Conservation (phyloP, 352 stramenopile genomes). For the Aphanomyces invadans region DNA sequence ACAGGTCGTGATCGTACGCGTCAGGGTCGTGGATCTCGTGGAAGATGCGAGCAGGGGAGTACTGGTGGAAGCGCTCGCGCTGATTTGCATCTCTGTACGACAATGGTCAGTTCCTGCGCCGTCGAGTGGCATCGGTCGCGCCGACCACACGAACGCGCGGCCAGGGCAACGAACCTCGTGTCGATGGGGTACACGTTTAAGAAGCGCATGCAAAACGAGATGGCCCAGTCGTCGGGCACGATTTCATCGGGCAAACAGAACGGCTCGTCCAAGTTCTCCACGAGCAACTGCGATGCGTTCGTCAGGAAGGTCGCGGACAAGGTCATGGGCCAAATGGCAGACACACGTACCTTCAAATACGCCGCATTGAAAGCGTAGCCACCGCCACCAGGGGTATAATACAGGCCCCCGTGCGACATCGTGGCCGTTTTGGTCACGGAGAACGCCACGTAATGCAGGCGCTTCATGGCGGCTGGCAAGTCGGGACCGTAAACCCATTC, state of each 20-base stretch:
- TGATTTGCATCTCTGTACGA: constrained; percentile 38
- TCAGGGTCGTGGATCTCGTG: constrained; percentile 56
- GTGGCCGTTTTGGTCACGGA: constrained; percentile 42
- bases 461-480: not conserved
- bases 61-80: constrained; percentile 80
- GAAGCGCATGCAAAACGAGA: constrained; percentile 80
- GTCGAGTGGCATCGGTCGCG: too few species aligned
- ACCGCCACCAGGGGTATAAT: constrained; percentile 72
- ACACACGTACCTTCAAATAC: constrained; percentile 47
- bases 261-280: constrained; percentile 56
- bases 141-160: too few species aligned
- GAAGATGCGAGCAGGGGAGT: constrained; percentile 65
- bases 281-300: constrained; percentile 34
- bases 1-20: constrained; percentile 62
- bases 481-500: constrained; percentile 10
- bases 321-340: too few species aligned
- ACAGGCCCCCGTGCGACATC: constrained; percentile 44
- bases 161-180: constrained; percentile 29
- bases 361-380: constrained; percentile 82
- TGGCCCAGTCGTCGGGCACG: constrained; percentile 77
- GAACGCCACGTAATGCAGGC: not conserved
- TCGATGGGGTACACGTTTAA: constrained; percentile 57
- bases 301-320: too few species aligned
- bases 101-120: too few species aligned
- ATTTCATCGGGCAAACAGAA: constrained; percentile 64